These are phyloP conservation scores for Lactuca sativa DNA, from an alignment of 129 eudicot genomes.

Conservation along the genomic window DNA sequence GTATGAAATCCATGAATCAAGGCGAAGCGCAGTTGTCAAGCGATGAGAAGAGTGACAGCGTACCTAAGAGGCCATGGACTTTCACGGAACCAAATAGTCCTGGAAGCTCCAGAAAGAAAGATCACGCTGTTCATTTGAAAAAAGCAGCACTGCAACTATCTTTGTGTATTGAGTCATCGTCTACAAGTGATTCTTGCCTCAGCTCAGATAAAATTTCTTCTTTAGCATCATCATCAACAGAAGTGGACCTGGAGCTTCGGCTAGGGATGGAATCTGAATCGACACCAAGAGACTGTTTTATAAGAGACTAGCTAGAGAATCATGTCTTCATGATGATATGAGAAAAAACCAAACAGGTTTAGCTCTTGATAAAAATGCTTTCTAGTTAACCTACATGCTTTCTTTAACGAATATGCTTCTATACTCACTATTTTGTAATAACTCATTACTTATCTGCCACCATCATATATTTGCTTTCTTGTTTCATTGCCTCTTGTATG, in stretches of 20 bases:
- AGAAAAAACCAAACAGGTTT: constrained; percentile 9
- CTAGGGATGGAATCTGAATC: constrained; percentile 36
- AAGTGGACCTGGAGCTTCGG: constrained; percentile 62
- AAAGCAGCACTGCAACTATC: constrained; percentile 37
- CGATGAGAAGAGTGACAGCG: constrained; percentile 10
- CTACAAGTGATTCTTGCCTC: constrained; percentile 11
- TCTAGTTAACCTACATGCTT: background rate
- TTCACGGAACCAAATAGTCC: constrained; percentile 5
- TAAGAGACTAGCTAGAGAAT: constrained; percentile 1
- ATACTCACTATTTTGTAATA: background rate
- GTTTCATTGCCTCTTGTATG: background rate
- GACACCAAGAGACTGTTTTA: constrained; percentile 11
- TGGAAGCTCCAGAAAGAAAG: constrained; percentile 20
- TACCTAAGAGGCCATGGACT: constrained; percentile 27
- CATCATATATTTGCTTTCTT: background rate
- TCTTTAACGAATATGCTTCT: constrained; percentile 1
- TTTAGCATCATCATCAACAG: constrained; percentile 18
- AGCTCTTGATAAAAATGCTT: background rate
- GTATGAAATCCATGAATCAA: constrained; percentile 5
- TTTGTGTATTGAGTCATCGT: constrained; percentile 25
- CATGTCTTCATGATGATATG: constrained; percentile 10
- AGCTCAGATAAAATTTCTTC: constrained; percentile 4
- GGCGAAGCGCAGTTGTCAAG: constrained; percentile 10
- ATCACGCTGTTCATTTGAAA: constrained; percentile 14
- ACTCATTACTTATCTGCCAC: background rate